Conservation (phyloP, 768 basidiomycete genomes). For the Pleurotus giganteus region DNA sequence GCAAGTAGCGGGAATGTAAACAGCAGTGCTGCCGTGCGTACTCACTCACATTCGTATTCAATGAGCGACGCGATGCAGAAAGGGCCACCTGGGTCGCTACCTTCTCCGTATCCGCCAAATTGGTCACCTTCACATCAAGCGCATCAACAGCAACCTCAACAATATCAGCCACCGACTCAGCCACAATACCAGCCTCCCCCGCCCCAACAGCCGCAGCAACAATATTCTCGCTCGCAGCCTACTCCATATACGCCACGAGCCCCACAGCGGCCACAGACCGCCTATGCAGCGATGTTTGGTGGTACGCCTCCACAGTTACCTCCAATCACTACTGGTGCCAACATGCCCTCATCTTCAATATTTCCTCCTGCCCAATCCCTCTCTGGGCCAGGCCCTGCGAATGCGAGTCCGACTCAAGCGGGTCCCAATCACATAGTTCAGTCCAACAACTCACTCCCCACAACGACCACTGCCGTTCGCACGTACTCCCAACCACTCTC, state of each 20-base stretch:
- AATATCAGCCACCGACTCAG: conserved; percentile 9
- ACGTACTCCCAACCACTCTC: conserved; percentile 2
- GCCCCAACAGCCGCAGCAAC: conserved; percentile 20
- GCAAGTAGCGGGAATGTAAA: neutral
- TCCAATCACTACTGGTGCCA: neutral
- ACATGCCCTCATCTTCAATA: neutral
- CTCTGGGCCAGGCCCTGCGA: neutral
- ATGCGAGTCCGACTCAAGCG: neutral
- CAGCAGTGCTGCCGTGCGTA: neutral
- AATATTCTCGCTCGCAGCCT: conserved; percentile 10
- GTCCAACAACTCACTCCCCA: neutral
- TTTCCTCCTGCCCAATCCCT: neutral
- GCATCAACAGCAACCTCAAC: conserved; percentile 17
- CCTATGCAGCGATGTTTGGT: neutral
- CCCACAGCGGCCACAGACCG: conserved; percentile 8
- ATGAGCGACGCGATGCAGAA: conserved; percentile 3
- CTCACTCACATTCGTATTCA: conserved; percentile 9
- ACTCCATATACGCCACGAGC: conserved; percentile 5
- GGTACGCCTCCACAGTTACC: conserved; percentile 11
- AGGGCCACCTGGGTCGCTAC: neutral
- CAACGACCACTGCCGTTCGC: neutral
- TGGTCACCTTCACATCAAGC: conserved; percentile 10
- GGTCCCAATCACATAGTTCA: neutral
- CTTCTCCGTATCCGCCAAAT: conserved; percentile 7
- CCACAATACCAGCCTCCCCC: conserved; percentile 10